A percentile compares a stretch with the other conserved stretches of the same genome.
Evolutionary conservation across 768 basidiomycete genomes (phyloP).

Genomic region (Suillus paluster): DNA sequence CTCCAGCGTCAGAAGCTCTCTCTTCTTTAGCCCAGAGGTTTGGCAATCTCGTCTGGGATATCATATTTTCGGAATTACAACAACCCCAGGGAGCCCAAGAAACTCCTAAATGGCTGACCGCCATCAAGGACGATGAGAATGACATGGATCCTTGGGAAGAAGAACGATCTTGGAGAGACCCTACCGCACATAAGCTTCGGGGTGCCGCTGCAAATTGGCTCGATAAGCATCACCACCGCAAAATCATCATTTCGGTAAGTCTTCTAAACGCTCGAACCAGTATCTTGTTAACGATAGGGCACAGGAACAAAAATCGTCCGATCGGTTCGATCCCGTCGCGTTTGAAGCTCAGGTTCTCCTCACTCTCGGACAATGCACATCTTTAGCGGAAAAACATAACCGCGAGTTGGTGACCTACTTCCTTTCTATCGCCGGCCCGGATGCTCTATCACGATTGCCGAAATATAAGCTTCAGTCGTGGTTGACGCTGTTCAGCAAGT

Average conservation of each 20-base stretch:
- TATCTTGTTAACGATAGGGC: background rate
- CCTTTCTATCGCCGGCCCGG: constrained; percentile 53
- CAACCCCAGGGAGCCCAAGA: background rate
- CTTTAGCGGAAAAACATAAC: constrained; percentile 84
- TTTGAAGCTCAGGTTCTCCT: constrained; percentile 85
- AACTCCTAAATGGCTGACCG: constrained; percentile 33
- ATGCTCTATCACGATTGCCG: constrained; percentile 46
- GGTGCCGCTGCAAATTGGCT: constrained; percentile 54
- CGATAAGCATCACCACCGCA: constrained; percentile 31
- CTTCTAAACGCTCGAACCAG: background rate
- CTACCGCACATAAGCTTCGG: constrained; percentile 66
- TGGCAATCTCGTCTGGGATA: constrained; percentile 72
- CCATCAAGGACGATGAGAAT: constrained; percentile 20
- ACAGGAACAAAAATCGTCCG: constrained; percentile 46
- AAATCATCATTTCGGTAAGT: constrained; percentile 41
- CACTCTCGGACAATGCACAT: constrained; percentile 67
- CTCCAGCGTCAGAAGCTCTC: constrained; percentile 74
- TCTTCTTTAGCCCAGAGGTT: constrained; percentile 55
- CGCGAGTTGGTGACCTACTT: constrained; percentile 89
- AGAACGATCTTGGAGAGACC: constrained; percentile 79
- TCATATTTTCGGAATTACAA: constrained; percentile 68
- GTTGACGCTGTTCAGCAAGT: constrained; percentile 87
- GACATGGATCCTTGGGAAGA: constrained; percentile 55
- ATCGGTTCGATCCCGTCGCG: constrained; percentile 71
- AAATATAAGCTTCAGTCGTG: constrained; percentile 72